Evolutionary conservation across 108 stramenopile species (phyloP), one percentile per base, ranked within the genome.

Genomic region (Fistulifera pelliculosa): DNA sequence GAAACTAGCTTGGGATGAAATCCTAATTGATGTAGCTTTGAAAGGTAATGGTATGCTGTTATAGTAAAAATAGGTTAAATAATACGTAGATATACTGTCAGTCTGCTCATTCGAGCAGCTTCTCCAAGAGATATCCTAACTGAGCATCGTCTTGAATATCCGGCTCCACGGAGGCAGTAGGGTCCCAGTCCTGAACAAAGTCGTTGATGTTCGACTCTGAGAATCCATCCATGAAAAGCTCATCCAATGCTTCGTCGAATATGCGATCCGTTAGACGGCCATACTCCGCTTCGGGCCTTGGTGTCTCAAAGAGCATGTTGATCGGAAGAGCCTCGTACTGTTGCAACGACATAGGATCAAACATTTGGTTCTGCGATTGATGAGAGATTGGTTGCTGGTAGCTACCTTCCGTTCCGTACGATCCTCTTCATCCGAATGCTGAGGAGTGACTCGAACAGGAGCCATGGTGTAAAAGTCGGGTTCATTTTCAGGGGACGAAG

Each of bases 391-490:
- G n/a, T 35, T 60, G 21, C 22, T 15, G 2, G 25, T 12, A 38
- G 25, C 21, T 31, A n/a, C 21, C 41, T 22, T 40, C 49, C 17
- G 22, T 26, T 24, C 24, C 21, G 13, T 24, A 62, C 19, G 41
- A 52, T 23, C 60, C 12, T 61, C 38, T 24, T 60, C 59, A 12
- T 17, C 21, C 44, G 53, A 18, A 24, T 41, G 22, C 14, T 23
- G 13, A 16, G 62, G 57, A 10, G 64, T 64, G 27, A 54, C 56
- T 27, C 41, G 56, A n/a, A 79, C 38, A 25, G 74, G 68, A 16
- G 68, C 52, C 81, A 83, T 83, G 1, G 58, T 31, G 47, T 81
- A 79, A 60, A 88, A 82, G 49, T 88, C 69, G 17, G 86, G 86
- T 43, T 88, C 82, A 5, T 71, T 50, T 4, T 70, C 69, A 6